Evolutionary conservation across 495 filamentous ascomycete genomes (phyloP).

Genomic region (Aspergillus egyptiacus): DNA sequence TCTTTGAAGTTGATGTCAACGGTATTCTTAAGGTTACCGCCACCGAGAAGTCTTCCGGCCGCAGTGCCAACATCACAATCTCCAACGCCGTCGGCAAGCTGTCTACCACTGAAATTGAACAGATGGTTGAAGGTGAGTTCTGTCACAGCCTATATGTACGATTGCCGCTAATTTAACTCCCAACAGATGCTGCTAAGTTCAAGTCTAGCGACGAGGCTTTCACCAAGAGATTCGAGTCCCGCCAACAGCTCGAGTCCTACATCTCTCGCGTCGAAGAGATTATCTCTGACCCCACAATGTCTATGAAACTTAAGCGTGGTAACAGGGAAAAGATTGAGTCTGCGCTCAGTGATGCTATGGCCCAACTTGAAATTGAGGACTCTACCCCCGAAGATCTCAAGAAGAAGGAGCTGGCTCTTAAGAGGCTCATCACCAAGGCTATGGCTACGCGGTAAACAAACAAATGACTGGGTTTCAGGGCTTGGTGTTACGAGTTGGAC

Average conservation of each 20-base stretch:
- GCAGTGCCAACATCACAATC: constrained; percentile 99
- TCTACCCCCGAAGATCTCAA: constrained; percentile 89
- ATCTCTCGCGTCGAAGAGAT: constrained; percentile 99
- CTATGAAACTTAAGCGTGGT: constrained; percentile 95
- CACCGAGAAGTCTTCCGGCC: constrained; percentile 97
- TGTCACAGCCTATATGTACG: background rate
- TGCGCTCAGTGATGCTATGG: constrained; percentile 80
- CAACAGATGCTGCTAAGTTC: constrained; percentile 87
- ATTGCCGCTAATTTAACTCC: constrained; percentile 4
- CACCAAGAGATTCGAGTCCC: constrained; percentile 97
- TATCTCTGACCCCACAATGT: constrained; percentile 90
- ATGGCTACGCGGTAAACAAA: constrained; percentile 77
- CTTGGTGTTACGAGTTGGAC: constrained; percentile 1
- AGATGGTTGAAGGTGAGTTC: constrained; percentile 80
- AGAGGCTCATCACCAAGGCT: constrained; percentile 96
- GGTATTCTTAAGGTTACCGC: constrained; percentile 99
- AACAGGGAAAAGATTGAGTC: constrained; percentile 99
- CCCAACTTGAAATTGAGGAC: constrained; percentile 81
- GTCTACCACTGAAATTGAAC: constrained; percentile 89
- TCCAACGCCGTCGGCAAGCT: constrained; percentile 99
- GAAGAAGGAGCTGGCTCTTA: constrained; percentile 99
- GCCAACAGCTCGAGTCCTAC: constrained; percentile 98
- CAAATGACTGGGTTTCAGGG: background rate
- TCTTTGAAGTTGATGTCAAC: constrained; percentile 99
- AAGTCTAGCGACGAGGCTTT: constrained; percentile 96